Percentiles rank a stretch among this genome's conserved stretches.
These are phyloP conservation scores for Musa troglodytarum DNA, from an alignment of 176 grass and related monocot species.

Conservation along the genomic window DNA sequence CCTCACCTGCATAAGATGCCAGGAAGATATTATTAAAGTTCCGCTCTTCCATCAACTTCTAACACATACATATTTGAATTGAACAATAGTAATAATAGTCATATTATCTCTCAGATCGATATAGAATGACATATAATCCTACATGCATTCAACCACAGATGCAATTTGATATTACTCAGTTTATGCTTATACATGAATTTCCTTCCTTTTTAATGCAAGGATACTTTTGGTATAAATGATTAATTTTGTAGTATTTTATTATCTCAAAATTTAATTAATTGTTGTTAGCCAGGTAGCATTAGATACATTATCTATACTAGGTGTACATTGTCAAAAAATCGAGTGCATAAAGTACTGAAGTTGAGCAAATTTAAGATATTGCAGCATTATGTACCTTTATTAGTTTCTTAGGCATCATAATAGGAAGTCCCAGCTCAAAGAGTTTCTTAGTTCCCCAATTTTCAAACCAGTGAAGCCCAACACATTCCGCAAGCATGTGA, in stretches of 20 bases:
- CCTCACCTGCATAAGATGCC: slow-evolving; percentile 34
- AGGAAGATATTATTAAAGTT: too few species aligned
- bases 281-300: too few species aligned
- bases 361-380: not conserved
- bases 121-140: too few species aligned
- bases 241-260: not conserved
- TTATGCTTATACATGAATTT: too few species aligned
- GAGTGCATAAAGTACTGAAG: not conserved
- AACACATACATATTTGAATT: slow-evolving; percentile 2
- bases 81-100: not conserved
- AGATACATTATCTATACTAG: too few species aligned
- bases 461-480: slow-evolving; percentile 84
- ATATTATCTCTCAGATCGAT: too few species aligned
- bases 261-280: too few species aligned
- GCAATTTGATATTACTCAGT: too few species aligned
- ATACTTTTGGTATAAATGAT: not conserved
- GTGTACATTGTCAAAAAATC: not conserved
- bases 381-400: slow-evolving; percentile 40
- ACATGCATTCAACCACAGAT: too few species aligned
- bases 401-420: slow-evolving; percentile 55
- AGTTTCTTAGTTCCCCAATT: slow-evolving; percentile 81
- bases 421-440: slow-evolving; percentile 57
- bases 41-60: too few species aligned
- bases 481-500: slow-evolving; percentile 93
- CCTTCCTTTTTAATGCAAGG: not conserved